Evolutionary conservation across 345 rosid species (phyloP).

Genomic region (Acer negundo): DNA sequence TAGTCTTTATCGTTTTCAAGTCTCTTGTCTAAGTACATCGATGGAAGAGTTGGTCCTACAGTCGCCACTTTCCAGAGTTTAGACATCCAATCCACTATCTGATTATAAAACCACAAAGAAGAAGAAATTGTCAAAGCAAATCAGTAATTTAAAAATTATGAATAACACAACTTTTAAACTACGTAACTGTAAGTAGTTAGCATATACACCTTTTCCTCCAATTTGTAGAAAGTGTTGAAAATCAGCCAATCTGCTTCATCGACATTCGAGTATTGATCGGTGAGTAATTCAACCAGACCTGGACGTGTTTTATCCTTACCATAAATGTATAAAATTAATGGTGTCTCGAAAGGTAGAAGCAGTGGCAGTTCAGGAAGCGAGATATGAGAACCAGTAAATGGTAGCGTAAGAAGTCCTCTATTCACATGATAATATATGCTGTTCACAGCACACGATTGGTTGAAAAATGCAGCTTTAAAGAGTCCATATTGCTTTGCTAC

Average conservation of each 20-base stretch:
- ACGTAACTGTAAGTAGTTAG: no score
- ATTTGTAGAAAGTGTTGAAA: constrained; percentile 20
- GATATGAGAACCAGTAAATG: constrained; percentile 7
- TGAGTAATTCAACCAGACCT: not conserved
- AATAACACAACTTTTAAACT: no score
- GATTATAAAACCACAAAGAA: not conserved
- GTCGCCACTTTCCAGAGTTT: not conserved
- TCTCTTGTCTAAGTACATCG: not conserved
- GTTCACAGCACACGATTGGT: constrained; percentile 33
- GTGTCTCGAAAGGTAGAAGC: constrained; percentile 20
- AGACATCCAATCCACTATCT: not conserved
- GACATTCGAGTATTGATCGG: constrained; percentile 31
- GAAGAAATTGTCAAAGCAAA: not conserved
- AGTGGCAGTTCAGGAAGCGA: constrained; percentile 35
- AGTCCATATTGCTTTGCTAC: constrained; percentile 34
- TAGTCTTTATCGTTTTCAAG: constrained; percentile 1
- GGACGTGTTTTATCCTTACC: constrained; percentile 24
- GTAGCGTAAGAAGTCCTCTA: constrained; percentile 18
- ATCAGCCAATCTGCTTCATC: constrained; percentile 30
- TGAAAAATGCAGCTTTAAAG: constrained; percentile 30
- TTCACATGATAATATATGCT: constrained; percentile 17
- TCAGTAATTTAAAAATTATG: no score
- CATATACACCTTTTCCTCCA: constrained; percentile 30
- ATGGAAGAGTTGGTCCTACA: not conserved
- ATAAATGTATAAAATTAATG: constrained; percentile 23